Percentiles rank a stretch among this genome's conserved stretches.
These are phyloP conservation scores for Nephelium lappaceum DNA, from an alignment of 345 rosid genomes.

Conservation along the genomic window DNA sequence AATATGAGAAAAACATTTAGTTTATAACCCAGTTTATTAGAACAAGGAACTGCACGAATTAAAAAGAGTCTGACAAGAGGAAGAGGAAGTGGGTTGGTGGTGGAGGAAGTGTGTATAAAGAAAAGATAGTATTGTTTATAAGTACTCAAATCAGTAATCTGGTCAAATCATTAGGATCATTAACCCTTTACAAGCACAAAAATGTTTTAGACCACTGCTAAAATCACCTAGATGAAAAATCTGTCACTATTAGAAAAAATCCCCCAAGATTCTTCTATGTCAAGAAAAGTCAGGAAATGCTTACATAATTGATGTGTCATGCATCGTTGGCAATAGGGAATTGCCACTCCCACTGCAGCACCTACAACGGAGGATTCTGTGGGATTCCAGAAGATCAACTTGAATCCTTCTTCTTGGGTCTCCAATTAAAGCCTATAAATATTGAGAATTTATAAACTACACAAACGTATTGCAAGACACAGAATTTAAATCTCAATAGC, in stretches of 20 bases:
- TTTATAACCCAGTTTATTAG: not conserved
- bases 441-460: not conserved
- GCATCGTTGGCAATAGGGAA: slow-evolving; percentile 63
- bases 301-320: slow-evolving; percentile 90
- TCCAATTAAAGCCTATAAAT: slow-evolving; percentile 80
- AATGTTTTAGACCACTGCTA: not conserved
- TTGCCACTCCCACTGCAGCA: slow-evolving; percentile 62
- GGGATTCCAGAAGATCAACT: slow-evolving; percentile 78
- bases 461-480: not conserved
- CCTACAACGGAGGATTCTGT: slow-evolving; percentile 56
- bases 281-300: slow-evolving; percentile 24
- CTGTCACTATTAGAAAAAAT: not conserved
- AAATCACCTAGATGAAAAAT: not conserved
- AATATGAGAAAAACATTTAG: not conserved
- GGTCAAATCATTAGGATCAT: not conserved
- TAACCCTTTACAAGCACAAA: not conserved
- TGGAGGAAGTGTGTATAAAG: not conserved
- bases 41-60: not conserved
- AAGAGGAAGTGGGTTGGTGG: not conserved
- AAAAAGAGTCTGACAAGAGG: not conserved
- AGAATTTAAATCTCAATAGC: slow-evolving; percentile 1
- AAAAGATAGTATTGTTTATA: too few relatives aligned
- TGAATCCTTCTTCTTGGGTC: slow-evolving; percentile 90
- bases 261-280: not conserved
- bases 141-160: not conserved